Evolutionary conservation across 2,329 filamentous ascomycete species (phyloP), one percentile per base, ranked within the genome.

Genomic region (Pestalotiopsis sp.): DNA sequence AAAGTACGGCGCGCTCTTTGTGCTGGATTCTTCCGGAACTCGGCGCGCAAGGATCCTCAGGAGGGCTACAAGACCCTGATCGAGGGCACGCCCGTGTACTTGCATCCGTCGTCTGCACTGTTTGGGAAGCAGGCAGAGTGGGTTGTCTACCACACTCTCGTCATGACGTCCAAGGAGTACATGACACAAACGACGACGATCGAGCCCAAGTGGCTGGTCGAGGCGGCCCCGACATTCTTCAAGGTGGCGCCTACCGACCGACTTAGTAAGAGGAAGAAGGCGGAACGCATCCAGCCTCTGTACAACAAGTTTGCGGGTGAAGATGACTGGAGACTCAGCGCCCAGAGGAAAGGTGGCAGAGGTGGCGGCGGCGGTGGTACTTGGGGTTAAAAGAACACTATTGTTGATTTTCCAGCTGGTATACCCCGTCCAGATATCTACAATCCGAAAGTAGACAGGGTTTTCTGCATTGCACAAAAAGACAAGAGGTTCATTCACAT

Each of bases 221-320:
- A 98, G 76, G 95, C 95, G 13, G 96, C 97, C n/a, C 96, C 97
- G 11, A 98, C 94, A 0, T 99, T 98, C 84, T 99, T 98, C 90
- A 97, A 97, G 87, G 94, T 98, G 4, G 95, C 96, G 20, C 91
- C 93, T 0, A 95, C 92, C 45, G 94, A 98, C 78, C 86, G 89
- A 68, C 81, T 99, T 76, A 95, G 92, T 72, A 98, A 97, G 87
- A 85, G 96, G 76, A 96, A 97, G 88, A 92, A 93, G 85, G 93
- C 93, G 0, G 96, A 99, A 86, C 87, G 95, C 68, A 98, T 99
- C 67, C 93, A 97, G 84, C 96, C 96, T 58, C 81, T 99, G 81
- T 94, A 98, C 79, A 98, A 98, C 79, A 92, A 95, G 78, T 98
- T 93, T 82, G 92, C 91, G 2, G 92, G 91, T 2, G 95, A 97